Evolutionary conservation across 1,284 basidiomycete genomes (phyloP), one percentile per base, ranked within the genome.

Genomic region (Cutaneotrichosporon daszewskae): DNA sequence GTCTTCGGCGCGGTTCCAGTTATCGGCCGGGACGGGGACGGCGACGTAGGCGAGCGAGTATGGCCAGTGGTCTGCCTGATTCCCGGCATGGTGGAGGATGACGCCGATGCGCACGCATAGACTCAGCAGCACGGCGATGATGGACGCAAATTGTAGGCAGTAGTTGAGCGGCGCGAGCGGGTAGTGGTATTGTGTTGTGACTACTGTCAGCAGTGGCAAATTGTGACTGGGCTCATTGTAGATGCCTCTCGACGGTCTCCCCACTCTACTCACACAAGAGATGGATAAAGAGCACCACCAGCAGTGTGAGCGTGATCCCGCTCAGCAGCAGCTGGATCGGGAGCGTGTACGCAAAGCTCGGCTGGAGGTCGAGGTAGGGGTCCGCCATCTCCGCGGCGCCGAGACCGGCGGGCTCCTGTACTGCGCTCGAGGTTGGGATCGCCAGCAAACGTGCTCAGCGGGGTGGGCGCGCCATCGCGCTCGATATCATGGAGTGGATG

Each of bases 141-240:
- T 87, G 20, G 86, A 86, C 2, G 82, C 79, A 12, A 95, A 69
- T 67, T 97, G 94, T 23, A 97, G 80, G 46, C 82, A 75, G 68
- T 87, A 98, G 75, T 98, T 98, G 60, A 86, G 78, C 11, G 83
- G 84, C 1, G 90, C 89, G 31, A 98, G 83, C 0, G 90, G 89
- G 77, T 87, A 89, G 71, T 98, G 94, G 60, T 96, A 97, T 64
- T 92, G 88, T 0, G 85, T 85, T 16, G 95, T 97, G 72, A 98
- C 67, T 68, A 50, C 12, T 10, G 36, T 45, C n/a, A 47, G 47
- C 40, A 11, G n/a, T 22, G 13, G 18, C 33, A 7, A 14, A n/a
- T n/a, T n/a, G n/a, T n/a, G n/a, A n/a, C n/a, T n/a, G n/a, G n/a
- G n/a, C n/a, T n/a, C n/a, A n/a, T n/a, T n/a, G n/a, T n/a, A n/a